Percentiles rank a stretch among this genome's conserved stretches.
Conservation (phyloP, 768 basidiomycete species). For the Hypsizygus marmoreus region DNA sequence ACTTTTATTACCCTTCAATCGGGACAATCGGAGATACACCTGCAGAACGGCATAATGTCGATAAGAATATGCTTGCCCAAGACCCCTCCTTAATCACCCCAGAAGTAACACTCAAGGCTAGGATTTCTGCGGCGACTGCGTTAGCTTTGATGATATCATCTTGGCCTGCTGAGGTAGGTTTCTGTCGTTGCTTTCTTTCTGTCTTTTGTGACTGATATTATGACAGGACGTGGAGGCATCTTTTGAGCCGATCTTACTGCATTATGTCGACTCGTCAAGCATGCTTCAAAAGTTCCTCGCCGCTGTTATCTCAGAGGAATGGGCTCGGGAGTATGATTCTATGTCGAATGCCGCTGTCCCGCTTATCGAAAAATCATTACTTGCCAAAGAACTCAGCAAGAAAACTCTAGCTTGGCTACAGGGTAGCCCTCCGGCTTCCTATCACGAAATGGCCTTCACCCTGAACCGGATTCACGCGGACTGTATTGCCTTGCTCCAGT, state of each 20-base stretch:
- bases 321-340: slow-evolving; percentile 66
- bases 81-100: slow-evolving; percentile 81
- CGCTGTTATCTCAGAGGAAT: slow-evolving; percentile 89
- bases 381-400: slow-evolving; percentile 69
- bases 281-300: slow-evolving; percentile 89
- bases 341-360: slow-evolving; percentile 28
- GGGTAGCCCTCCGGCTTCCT: slow-evolving; percentile 70
- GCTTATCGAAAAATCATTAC: slow-evolving; percentile 55
- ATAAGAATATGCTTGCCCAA: slow-evolving; percentile 92
- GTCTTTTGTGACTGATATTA: background rate
- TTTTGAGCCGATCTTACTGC: slow-evolving; percentile 73
- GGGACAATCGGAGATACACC: slow-evolving; percentile 45
- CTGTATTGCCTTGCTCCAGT: slow-evolving; percentile 76
- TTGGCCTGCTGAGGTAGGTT: slow-evolving; percentile 65
- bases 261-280: slow-evolving; percentile 85
- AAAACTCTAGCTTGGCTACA: slow-evolving; percentile 77
- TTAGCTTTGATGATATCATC: slow-evolving; percentile 67
- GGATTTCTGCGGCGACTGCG: slow-evolving; percentile 77
- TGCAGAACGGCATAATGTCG: slow-evolving; percentile 85
- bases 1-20: slow-evolving; percentile 68
- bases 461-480: slow-evolving; percentile 81
- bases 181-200: slow-evolving; percentile 1
- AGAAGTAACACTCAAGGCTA: slow-evolving; percentile 77
- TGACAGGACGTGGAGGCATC: slow-evolving; percentile 52
- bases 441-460: slow-evolving; percentile 87